These are phyloP conservation scores for Phytophthora litchii DNA, from an alignment of 352 stramenopile genomes.

Conservation along the genomic window DNA sequence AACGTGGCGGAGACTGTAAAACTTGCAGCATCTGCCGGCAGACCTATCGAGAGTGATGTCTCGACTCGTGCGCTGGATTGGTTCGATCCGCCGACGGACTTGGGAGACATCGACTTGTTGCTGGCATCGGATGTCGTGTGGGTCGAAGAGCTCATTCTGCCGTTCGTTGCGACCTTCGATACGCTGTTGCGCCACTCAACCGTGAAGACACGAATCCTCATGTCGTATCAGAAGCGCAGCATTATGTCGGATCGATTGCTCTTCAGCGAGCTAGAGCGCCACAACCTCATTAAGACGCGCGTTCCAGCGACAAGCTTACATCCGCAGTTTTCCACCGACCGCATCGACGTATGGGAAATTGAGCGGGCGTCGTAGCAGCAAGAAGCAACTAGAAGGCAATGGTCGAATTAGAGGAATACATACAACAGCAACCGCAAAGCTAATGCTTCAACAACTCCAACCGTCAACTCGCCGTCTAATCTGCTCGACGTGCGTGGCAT, in stretches of 20 bases:
- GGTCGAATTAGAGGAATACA: slow-evolving; percentile 14
- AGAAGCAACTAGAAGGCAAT: slow-evolving; percentile 25
- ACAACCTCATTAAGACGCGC: slow-evolving; percentile 36
- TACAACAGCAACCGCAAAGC: slow-evolving; percentile 9
- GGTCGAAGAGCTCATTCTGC: slow-evolving; percentile 86
- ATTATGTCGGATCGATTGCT: slow-evolving; percentile 62
- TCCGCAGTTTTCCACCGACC: slow-evolving; percentile 46
- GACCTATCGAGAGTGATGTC: slow-evolving; percentile 11
- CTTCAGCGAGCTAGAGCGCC: slow-evolving; percentile 52
- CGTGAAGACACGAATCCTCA: slow-evolving; percentile 49
- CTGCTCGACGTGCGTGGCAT: slow-evolving; percentile 6
- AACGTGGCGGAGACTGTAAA: slow-evolving; percentile 57
- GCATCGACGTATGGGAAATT: slow-evolving; percentile 59
- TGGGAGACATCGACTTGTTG: slow-evolving; percentile 79
- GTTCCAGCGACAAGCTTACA: slow-evolving; percentile 40
- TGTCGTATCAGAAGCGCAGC: slow-evolving; percentile 79
- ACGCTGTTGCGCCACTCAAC: slow-evolving; percentile 46
- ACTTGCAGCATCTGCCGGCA: slow-evolving; percentile 20
- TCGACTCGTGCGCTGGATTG: slow-evolving; percentile 64
- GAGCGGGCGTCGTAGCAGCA: slow-evolving; percentile 9
- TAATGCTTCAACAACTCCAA: slow-evolving; percentile 15
- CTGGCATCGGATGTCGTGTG: slow-evolving; percentile 92
- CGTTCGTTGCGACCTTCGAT: slow-evolving; percentile 82
- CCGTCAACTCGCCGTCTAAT: slow-evolving; percentile 5
- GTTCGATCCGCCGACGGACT: slow-evolving; percentile 59